Evolutionary conservation across 2,329 filamentous ascomycete genomes (phyloP).

Genomic region (Stylonectria norvegica): DNA sequence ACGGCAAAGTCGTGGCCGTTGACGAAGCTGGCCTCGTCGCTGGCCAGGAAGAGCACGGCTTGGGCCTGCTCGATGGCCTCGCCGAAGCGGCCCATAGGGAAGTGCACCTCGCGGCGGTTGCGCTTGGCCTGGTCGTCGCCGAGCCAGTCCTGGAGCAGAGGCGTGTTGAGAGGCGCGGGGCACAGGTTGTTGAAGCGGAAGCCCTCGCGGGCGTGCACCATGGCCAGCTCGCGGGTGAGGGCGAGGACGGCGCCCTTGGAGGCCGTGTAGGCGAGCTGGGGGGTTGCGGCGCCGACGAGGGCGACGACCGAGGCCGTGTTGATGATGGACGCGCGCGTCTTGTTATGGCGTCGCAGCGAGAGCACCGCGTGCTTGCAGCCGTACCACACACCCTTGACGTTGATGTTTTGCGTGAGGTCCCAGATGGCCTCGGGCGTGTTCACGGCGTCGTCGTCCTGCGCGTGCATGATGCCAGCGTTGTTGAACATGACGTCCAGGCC

Average conservation of each 20-base stretch:
- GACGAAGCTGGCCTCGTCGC: slow-evolving; percentile 84
- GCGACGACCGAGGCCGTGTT: slow-evolving; percentile 91
- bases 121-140: slow-evolving; percentile 83
- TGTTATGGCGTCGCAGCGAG: slow-evolving; percentile 73
- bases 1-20: slow-evolving; percentile 92
- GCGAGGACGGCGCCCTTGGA: slow-evolving; percentile 91
- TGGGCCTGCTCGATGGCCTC: slow-evolving; percentile 94
- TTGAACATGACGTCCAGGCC: slow-evolving; percentile 93
- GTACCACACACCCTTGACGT: slow-evolving; percentile 98
- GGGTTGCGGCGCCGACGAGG: slow-evolving; percentile 80
- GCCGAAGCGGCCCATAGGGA: slow-evolving; percentile 82
- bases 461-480: slow-evolving; percentile 97
- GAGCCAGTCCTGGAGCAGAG: slow-evolving; percentile 88
- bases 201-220: slow-evolving; percentile 85
- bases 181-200: slow-evolving; percentile 90
- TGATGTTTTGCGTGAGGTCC: slow-evolving; percentile 91
- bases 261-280: slow-evolving; percentile 88
- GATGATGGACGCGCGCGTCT: slow-evolving; percentile 78
- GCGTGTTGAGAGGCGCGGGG: slow-evolving; percentile 88
- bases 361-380: slow-evolving; percentile 89
- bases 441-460: slow-evolving; percentile 73
- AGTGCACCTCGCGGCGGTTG: slow-evolving; percentile 79
- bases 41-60: slow-evolving; percentile 81
- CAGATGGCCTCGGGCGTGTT: slow-evolving; percentile 86
- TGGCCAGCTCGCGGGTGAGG: slow-evolving; percentile 84